Evolutionary conservation across 2,329 filamentous ascomycete genomes (phyloP), one percentile per base, ranked within the genome.

Genomic region (Leptographium radiaticola): DNA sequence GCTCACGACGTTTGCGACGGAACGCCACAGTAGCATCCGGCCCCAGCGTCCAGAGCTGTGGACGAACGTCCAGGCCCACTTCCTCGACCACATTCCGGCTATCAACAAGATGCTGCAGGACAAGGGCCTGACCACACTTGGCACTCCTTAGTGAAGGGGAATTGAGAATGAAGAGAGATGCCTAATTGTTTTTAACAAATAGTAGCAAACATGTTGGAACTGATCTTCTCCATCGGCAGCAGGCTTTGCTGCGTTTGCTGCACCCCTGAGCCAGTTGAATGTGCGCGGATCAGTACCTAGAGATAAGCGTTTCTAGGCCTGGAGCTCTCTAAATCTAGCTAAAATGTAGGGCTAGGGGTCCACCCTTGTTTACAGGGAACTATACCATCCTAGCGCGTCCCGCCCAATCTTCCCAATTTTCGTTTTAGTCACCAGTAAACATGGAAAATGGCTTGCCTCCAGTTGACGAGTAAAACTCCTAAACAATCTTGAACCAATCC

Each of bases 11-110:
- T 53, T 45, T 13, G 54, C 54, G 12, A 33, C 34, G 42, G 36
- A 39, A 18, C 31, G 40, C 9, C 49, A 48, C 49, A 56, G 31
- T 20, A 39, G 45, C 45, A 56, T 56, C 25, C 45, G 53, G 30
- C 7, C 31, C 5, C 47, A 49, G 33, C 47, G 47, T 13, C 47
- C 47, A 18, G 42, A 55, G 12, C 47, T 54, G 6, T 54, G 53
- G 51, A 42, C 42, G 33, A 51, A 53, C 38, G 39, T 54, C 15
- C 53, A 53, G 45, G 51, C 48, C 1, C 53, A 51, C 51, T 57
- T 57, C 36, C 47, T 53, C 11, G 51, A 53, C 39, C 48, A 55
- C 8, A 46, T 57, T 13, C 34, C 38, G 2, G 56, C 44, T 13
- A 50, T 57, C 47, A 57, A 57, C 20, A 38, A 38, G 1, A 46